A percentile compares a stretch with the other conserved stretches of the same genome.
phyloP scores from a whole-genome alignment of 2,329 filamentous ascomycete genomes.

The Aspergillus fructus region DNA sequence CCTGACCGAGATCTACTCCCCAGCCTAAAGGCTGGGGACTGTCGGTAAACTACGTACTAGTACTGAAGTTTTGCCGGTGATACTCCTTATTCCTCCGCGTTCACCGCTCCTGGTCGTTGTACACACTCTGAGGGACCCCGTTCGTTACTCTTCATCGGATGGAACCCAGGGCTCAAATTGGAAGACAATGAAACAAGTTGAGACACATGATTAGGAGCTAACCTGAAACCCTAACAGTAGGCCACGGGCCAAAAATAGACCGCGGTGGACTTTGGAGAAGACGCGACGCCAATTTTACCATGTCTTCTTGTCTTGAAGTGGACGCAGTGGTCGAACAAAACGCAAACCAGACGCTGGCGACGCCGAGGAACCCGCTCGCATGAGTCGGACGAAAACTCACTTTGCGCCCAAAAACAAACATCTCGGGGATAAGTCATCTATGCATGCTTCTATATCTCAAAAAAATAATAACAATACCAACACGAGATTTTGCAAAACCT shows the following conservation, averaged over 20 bases:
- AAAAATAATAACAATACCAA: slow-evolving; percentile 13
- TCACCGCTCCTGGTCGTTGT: not conserved
- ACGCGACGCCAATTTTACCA: slow-evolving; percentile 11
- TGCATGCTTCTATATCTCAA: slow-evolving; percentile 27
- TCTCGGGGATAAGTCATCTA: slow-evolving; percentile 24
- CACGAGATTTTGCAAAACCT: slow-evolving; percentile 15
- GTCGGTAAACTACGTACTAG: not conserved
- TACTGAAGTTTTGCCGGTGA: not conserved
- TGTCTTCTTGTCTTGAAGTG: slow-evolving; percentile 4
- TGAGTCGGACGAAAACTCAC: slow-evolving; percentile 14
- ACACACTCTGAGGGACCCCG: not conserved
- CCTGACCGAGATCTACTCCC: not conserved
- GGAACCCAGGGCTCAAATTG: not conserved
- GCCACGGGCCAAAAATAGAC: not conserved
- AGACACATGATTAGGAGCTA: slow-evolving; percentile 8
- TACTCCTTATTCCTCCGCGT: not conserved
- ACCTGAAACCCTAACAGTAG: slow-evolving; percentile 4
- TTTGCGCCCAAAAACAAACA: slow-evolving; percentile 16
- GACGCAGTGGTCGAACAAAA: slow-evolving; percentile 7
- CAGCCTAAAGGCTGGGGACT: not conserved
- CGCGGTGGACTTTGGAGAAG: not conserved
- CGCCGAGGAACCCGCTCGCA: slow-evolving; percentile 2
- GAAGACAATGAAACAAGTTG: slow-evolving; percentile 1
- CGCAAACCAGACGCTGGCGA: slow-evolving; percentile 10
- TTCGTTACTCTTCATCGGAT: not conserved